phyloP scores from a whole-genome alignment of 371 early-diverging fungal species.

The Mucor ambiguus region DNA sequence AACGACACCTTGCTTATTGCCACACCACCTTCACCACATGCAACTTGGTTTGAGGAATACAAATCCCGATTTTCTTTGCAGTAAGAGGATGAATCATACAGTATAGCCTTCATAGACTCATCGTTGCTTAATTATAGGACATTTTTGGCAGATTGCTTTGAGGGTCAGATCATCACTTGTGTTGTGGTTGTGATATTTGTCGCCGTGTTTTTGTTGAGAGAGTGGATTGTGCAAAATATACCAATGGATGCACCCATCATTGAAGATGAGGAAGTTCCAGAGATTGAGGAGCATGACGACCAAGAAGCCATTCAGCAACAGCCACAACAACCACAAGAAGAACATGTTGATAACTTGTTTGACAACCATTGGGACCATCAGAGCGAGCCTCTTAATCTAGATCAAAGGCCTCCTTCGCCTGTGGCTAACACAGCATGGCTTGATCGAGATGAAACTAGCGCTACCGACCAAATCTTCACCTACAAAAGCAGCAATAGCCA shows the following conservation, averaged over 20 bases:
- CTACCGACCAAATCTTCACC: not conserved
- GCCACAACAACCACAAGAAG: not conserved
- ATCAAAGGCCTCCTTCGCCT: conserved; percentile 3
- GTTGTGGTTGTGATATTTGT: conserved; percentile 77
- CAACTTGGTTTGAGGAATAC: conserved; percentile 21
- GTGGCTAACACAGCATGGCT: not conserved
- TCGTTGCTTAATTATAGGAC: conserved; percentile 35
- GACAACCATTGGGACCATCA: conserved; percentile 3
- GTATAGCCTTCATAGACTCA: not conserved
- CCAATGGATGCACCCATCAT: conserved; percentile 32
- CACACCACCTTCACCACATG: not conserved
- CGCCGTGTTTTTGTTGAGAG: conserved; percentile 78
- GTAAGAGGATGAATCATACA: conserved; percentile 8
- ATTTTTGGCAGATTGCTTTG: conserved; percentile 81
- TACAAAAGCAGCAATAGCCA: not conserved
- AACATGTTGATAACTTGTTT: not conserved
- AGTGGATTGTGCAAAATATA: conserved; percentile 86
- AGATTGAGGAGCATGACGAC: not conserved
- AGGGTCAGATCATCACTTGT: conserved; percentile 85
- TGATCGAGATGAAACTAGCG: not conserved
- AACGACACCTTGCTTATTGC: not conserved
- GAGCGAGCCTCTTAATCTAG: not conserved
- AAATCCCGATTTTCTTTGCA: conserved; percentile 15
- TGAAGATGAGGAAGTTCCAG: conserved; percentile 4
- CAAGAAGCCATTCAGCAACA: not conserved